Conservation (phyloP, 2,329 filamentous ascomycete species). For the Cryphonectria nitschkei region DNA sequence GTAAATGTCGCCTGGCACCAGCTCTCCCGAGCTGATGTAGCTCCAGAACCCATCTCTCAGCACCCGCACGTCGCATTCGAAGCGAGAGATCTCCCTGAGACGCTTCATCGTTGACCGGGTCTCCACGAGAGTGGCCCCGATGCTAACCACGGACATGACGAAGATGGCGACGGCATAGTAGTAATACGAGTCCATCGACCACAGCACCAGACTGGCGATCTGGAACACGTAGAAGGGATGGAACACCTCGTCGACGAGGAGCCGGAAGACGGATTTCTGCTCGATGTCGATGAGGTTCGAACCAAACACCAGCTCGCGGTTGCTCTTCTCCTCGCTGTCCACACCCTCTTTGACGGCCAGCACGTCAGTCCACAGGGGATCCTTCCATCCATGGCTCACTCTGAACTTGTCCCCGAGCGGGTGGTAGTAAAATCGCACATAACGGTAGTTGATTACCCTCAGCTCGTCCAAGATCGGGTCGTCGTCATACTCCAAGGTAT, state of each 20-base stretch:
- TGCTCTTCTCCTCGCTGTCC: slow-evolving; percentile 84
- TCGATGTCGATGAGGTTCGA: slow-evolving; percentile 90
- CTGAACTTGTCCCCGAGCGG: slow-evolving; percentile 87
- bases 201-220: slow-evolving; percentile 88
- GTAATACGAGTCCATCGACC: slow-evolving; percentile 96
- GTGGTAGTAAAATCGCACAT: slow-evolving; percentile 91
- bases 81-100: slow-evolving; percentile 86
- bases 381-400: slow-evolving; percentile 89
- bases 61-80: slow-evolving; percentile 94
- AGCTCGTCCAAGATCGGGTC: slow-evolving; percentile 79
- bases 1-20: slow-evolving; percentile 95
- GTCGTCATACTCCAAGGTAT: slow-evolving; percentile 66
- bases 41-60: slow-evolving; percentile 95
- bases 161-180: slow-evolving; percentile 98
- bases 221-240: slow-evolving; percentile 99
- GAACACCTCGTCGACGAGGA: slow-evolving; percentile 91
- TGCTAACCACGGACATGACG: slow-evolving; percentile 89
- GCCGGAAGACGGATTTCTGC: slow-evolving; percentile 80
- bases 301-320: slow-evolving; percentile 85
- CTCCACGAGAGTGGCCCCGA: slow-evolving; percentile 85
- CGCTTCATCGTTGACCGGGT: slow-evolving; percentile 91
- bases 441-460: slow-evolving; percentile 85
- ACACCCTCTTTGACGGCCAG: slow-evolving; percentile 76
- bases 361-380: slow-evolving; percentile 83
- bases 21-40: slow-evolving; percentile 80